Evolutionary conservation across 306 rosid species (phyloP), one percentile per base, ranked within the genome.

Genomic region (Cicer arietinum): DNA sequence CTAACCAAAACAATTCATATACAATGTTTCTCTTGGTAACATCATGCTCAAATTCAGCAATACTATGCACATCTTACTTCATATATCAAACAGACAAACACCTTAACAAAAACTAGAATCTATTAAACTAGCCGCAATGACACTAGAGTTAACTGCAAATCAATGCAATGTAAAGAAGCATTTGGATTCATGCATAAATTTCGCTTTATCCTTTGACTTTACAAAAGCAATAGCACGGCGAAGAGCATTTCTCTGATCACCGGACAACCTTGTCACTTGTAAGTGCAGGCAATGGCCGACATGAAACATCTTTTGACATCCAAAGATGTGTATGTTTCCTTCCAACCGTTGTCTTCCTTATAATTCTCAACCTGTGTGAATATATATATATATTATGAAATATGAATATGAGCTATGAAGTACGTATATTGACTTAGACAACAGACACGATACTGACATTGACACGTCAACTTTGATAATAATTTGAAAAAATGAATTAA

Each of bases 311-410:
- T 89, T 74, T 62, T 87, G 56, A 86, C 79, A 48, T 77, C 45
- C 16, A 48, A 46, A 7, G 66, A 66, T 41, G 80, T 22, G 39
- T n/a, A 40, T n/a, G 47, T 75, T 76, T 87, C 89, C 40, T 73
- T 71, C 97, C 97, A 93, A 16, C 89, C 94, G 47, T 35, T 67
- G 7, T 91, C 94, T 67, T 83, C 96, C 67, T 85, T 88, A 76
- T 84, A 94, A 75, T 5, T 76, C 80, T 91, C 98, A 80, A 91
- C 90, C 98, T 91, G 85, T 41, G 74, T 18, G 69, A 44, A 42
- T 71, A 43, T 13, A 60, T 7, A n/a, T 42, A 43, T 30, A 50
- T 0, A 73, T 2, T 16, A 35, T 30, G 6, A 46, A 60, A 30
- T 56, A 57, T 76, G 69, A 40, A 30, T 40, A 18, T 67, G 62